Conservation (phyloP, 2,329 filamentous ascomycete species). For the Hypocrella siamensis region DNA sequence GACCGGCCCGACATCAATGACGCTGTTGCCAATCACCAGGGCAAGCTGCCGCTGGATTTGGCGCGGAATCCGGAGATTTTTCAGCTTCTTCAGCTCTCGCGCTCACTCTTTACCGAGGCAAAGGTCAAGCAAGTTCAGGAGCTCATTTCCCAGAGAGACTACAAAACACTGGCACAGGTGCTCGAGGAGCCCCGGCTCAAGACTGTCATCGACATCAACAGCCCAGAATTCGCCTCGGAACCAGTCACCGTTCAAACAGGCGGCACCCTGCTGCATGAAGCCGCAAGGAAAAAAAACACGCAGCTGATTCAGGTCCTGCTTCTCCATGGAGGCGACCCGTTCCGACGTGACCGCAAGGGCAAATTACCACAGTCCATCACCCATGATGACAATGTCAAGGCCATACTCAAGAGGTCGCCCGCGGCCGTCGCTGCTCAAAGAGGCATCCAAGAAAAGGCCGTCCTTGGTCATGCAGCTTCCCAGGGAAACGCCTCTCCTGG, state of each 20-base stretch:
- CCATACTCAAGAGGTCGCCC: conserved; percentile 85
- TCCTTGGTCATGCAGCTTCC: conserved; percentile 58
- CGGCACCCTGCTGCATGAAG: conserved; percentile 89
- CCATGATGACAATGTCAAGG: conserved; percentile 77
- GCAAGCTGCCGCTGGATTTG: conserved; percentile 74
- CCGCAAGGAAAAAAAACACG: conserved; percentile 72
- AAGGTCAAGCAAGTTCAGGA: conserved; percentile 76
- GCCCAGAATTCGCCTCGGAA: conserved; percentile 74
- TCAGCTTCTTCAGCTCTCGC: conserved; percentile 79
- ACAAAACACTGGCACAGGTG: conserved; percentile 62
- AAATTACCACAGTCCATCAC: conserved; percentile 94
- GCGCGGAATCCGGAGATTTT: conserved; percentile 90
- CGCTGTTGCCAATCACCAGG: conserved; percentile 67
- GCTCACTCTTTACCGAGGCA: conserved; percentile 76
- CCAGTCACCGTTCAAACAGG: conserved; percentile 61
- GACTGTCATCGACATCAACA: conserved; percentile 83
- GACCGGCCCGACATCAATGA: conserved; percentile 79
- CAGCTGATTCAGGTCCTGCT: conserved; percentile 80
- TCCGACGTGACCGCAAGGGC: conserved; percentile 84
- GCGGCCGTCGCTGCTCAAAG: conserved; percentile 88
- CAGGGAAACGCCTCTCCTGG: conserved; percentile 34
- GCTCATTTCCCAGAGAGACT: conserved; percentile 56
- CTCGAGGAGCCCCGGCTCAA: conserved; percentile 76
- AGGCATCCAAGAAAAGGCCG: conserved; percentile 93
- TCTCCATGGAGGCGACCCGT: conserved; percentile 89